Evolutionary conservation across 2,329 filamentous ascomycete species (phyloP).

Genomic region (Exserohilum turcica): DNA sequence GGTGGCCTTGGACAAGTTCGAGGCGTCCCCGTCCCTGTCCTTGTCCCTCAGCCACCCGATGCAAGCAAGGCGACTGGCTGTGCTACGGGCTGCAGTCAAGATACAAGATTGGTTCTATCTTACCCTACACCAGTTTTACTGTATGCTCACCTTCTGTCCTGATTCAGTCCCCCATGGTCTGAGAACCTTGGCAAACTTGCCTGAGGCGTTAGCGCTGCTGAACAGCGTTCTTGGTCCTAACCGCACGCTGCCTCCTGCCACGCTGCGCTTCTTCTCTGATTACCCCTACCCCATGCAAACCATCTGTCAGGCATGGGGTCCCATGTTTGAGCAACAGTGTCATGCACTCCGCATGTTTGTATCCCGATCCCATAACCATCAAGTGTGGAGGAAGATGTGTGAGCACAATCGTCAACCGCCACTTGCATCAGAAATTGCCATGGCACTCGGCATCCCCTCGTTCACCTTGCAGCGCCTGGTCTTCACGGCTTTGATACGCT

Average conservation of each 20-base stretch:
- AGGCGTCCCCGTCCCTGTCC: not conserved
- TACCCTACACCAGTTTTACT: slow-evolving; percentile 40
- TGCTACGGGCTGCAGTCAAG: slow-evolving; percentile 44
- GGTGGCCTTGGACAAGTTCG: slow-evolving; percentile 12
- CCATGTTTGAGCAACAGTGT: slow-evolving; percentile 42
- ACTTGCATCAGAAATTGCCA: slow-evolving; percentile 61
- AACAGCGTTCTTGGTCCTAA: slow-evolving; percentile 56
- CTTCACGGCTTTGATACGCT: slow-evolving; percentile 58
- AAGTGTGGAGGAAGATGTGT: slow-evolving; percentile 22
- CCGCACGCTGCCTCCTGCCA: slow-evolving; percentile 43
- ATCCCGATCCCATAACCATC: slow-evolving; percentile 40
- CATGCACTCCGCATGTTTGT: slow-evolving; percentile 48
- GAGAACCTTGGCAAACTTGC: slow-evolving; percentile 39
- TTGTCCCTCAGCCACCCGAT: not conserved
- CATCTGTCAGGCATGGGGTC: slow-evolving; percentile 31
- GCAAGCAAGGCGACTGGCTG: slow-evolving; percentile 26
- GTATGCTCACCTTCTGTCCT: slow-evolving; percentile 37
- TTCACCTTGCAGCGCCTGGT: slow-evolving; percentile 59
- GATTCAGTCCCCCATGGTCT: slow-evolving; percentile 45
- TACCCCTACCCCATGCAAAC: slow-evolving; percentile 52
- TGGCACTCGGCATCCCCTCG: slow-evolving; percentile 57
- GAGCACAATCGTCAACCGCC: slow-evolving; percentile 54
- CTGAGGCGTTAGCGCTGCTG: slow-evolving; percentile 46
- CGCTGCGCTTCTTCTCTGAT: slow-evolving; percentile 53
- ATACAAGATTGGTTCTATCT: slow-evolving; percentile 37